Conservation (phyloP, 2,329 filamentous ascomycete genomes). For the Alternaria longipes region DNA sequence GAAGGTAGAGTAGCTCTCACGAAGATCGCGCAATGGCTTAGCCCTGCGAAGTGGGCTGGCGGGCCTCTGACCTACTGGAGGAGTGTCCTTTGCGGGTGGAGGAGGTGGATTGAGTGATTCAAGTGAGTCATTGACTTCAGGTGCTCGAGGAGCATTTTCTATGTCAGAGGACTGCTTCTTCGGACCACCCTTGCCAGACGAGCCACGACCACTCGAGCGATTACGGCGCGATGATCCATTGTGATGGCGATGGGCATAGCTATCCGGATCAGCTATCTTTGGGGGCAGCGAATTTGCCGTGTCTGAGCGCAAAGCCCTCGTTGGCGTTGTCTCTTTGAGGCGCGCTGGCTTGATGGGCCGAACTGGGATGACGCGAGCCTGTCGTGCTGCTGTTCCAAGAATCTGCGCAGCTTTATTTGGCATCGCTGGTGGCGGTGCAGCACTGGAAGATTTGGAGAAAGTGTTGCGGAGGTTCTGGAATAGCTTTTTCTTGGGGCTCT, state of each 20-base stretch:
- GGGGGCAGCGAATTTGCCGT: constrained; percentile 39
- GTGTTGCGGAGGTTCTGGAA: constrained; percentile 46
- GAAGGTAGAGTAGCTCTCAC: constrained; percentile 22
- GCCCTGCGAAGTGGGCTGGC: constrained; percentile 32
- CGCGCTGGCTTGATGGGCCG: constrained; percentile 28
- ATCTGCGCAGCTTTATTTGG: constrained; percentile 45
- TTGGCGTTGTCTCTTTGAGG: constrained; percentile 16
- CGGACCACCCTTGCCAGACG: constrained; percentile 16
- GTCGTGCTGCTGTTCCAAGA: constrained; percentile 41
- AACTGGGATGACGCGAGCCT: constrained; percentile 19
- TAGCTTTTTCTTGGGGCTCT: constrained; percentile 54
- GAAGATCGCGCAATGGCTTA: constrained; percentile 23
- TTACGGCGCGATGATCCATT: constrained; percentile 6
- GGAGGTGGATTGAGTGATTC: constrained; percentile 48
- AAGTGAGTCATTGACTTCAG: constrained; percentile 8
- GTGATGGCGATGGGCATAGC: constrained; percentile 16
- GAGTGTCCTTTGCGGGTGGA: constrained; percentile 57
- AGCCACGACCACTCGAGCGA: constrained; percentile 13
- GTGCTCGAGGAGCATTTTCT: constrained; percentile 9
- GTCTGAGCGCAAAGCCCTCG: constrained; percentile 31
- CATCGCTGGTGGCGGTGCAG: constrained; percentile 23
- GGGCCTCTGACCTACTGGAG: constrained; percentile 25
- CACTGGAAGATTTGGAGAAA: constrained; percentile 31
- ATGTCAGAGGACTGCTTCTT: constrained; percentile 10
- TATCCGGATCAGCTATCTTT: constrained; percentile 27